Conservation (phyloP, 2,329 filamentous ascomycete species). For the Iodosphaeria phyllophila region DNA sequence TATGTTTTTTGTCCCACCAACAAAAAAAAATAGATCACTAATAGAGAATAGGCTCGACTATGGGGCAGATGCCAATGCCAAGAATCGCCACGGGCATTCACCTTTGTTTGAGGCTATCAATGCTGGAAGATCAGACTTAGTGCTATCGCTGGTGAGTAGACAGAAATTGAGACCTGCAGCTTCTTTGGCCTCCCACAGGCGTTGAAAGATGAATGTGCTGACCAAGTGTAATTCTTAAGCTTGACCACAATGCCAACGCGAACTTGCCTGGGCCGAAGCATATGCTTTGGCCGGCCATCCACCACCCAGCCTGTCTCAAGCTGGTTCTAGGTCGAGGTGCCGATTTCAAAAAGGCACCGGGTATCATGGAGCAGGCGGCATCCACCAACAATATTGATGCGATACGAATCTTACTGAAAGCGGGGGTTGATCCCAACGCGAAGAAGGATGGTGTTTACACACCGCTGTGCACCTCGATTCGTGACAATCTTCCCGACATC, state of each 20-base stretch:
- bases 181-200: not conserved
- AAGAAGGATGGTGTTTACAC: constrained; percentile 51
- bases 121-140: constrained; percentile 34
- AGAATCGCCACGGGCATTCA: constrained; percentile 43
- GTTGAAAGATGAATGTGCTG: not conserved
- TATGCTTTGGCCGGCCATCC: constrained; percentile 45
- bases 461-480: constrained; percentile 47
- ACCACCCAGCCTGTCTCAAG: constrained; percentile 37
- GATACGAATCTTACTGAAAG: constrained; percentile 34
- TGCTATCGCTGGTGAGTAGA: constrained; percentile 28
- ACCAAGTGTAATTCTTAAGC: not conserved
- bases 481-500: constrained; percentile 44
- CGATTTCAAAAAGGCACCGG: constrained; percentile 38
- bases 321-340: constrained; percentile 39
- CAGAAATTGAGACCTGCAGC: not conserved
- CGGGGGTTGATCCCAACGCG: constrained; percentile 39
- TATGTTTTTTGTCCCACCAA: no score
- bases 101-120: constrained; percentile 44
- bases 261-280: constrained; percentile 53
- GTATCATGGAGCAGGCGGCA: constrained; percentile 42
- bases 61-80: constrained; percentile 35
- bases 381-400: constrained; percentile 46
- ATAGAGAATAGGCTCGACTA: no score
- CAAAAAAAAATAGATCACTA: no score
- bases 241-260: constrained; percentile 42